A percentile compares a stretch with the other conserved stretches of the same genome.
Conservation (phyloP, 495 filamentous ascomycete species). For the Delitschia confertaspora region DNA sequence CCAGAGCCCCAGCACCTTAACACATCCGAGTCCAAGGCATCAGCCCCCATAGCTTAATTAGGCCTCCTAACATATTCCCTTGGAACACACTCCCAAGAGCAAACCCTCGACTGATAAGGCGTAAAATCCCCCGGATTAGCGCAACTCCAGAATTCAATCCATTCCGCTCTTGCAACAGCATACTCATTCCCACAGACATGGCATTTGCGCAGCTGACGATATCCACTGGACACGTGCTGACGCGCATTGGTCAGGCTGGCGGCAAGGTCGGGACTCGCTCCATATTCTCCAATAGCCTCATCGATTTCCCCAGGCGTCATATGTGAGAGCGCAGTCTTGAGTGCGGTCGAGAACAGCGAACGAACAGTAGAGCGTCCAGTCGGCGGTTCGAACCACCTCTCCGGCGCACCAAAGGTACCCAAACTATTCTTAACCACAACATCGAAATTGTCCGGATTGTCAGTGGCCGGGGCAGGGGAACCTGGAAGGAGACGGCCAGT, state of each 20-base stretch:
- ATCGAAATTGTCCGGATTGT: background rate
- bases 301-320: background rate
- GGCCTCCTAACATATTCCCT: background rate
- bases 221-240: background rate
- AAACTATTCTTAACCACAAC: background rate
- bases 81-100: slow-evolving; percentile 12
- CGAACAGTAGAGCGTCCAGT: background rate
- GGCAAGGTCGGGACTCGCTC: background rate
- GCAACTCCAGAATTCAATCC: background rate
- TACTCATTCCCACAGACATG: background rate
- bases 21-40: slow-evolving; percentile 1
- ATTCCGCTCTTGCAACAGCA: background rate
- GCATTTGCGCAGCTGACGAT: background rate
- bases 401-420: too few species aligned
- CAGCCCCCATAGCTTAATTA: background rate
- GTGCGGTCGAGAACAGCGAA: background rate
- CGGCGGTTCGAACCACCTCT: background rate
- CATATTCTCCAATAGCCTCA: background rate
- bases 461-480: background rate
- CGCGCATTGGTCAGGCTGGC: background rate
- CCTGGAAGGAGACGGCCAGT: background rate
- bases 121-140: background rate
- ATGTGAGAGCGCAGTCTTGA: background rate
- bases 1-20: background rate
- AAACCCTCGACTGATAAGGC: slow-evolving; percentile 5